Base-by-base conservation (phyloP, 2,329 filamentous ascomycete species). In the Fusarium anthophilum region DNA sequence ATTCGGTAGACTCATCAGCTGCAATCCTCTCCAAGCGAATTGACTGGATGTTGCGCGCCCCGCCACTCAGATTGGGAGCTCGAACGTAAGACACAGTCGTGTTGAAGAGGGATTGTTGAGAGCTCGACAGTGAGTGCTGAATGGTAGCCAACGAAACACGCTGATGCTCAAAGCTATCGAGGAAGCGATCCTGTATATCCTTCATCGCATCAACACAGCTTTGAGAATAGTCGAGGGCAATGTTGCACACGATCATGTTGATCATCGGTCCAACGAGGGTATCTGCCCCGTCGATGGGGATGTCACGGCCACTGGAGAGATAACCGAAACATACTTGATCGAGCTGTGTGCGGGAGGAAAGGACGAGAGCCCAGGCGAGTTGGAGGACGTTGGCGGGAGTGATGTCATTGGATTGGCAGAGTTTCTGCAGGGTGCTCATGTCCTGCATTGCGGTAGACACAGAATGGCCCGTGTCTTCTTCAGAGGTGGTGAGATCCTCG, bases 191-290 rank as follows among this genome's bases (percentile, higher is more conserved):
- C 8, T 59, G 56, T 4, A 59, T 51, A 6, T 37, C 32, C 22
- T 35, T 35, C 56, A 59, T 59, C 2, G 56, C 32, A 50, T 51
- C 56, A 17, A 39, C n/a, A 2, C 56, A 39, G 26, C 8, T 51
- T 24, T 59, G 43, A 12, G 2, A 4, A 24, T 30, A 51, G 32
- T 59, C 32, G 2, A 59, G 43, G 20, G 26, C 41, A 20, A 59
- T 59, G 8, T 59, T 59, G 30, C 56, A 59, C 2, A 59, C 44
- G 32, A 59, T 51, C 56, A 59, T 59, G 12, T 59, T 59, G 20
- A 59, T 59, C 56, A 59, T 59, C 2, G 56, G 56, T 13, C 56
- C 56, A 20, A 59, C 43, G 5, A 59, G 44, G 2, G 41, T 59
- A 5, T 59, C 56, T 11, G 32, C 44, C 3, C 56, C 43, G 5